Evolutionary conservation across 106 monocot species (phyloP).

Genomic region (Triglochin maritima): DNA sequence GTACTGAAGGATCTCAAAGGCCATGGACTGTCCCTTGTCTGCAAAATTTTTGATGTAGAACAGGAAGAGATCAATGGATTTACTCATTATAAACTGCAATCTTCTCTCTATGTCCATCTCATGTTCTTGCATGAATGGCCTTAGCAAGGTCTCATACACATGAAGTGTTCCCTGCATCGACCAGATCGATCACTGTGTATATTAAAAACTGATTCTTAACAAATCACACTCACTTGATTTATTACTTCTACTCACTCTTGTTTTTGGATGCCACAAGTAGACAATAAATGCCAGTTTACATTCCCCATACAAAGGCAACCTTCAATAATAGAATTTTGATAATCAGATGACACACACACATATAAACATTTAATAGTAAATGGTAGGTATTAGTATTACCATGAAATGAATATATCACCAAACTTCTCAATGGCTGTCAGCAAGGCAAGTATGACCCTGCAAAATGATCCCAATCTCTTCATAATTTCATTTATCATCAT

Average conservation of each 20-base stretch:
- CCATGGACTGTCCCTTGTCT: conserved; percentile 15
- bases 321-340: not conserved
- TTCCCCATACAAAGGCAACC: conserved; percentile 13
- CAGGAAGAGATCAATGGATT: conserved; percentile 4
- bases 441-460: conserved; percentile 11
- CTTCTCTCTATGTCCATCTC: conserved; percentile 8
- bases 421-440: conserved; percentile 9
- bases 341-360: not conserved
- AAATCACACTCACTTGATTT: not conserved
- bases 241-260: not conserved
- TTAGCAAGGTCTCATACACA: conserved; percentile 11
- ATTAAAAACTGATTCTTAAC: not conserved
- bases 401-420: conserved; percentile 13
- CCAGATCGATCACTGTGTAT: not conserved
- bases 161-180: conserved; percentile 10
- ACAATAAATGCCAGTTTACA: conserved; percentile 8
- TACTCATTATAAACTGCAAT: conserved; percentile 6
- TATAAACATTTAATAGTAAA: not conserved
- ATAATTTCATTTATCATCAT: too few species aligned
- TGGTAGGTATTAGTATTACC: conserved; percentile 2
- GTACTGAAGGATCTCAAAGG: conserved; percentile 13
- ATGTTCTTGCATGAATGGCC: conserved; percentile 13
- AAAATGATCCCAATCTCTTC: not conserved
- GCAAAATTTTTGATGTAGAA: conserved; percentile 19
- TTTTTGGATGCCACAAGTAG: conserved; percentile 14